Percentiles rank a stretch among this genome's conserved stretches.
Evolutionary conservation across 2,329 filamentous ascomycete genomes (phyloP).

Genomic region (Nemania sp.): DNA sequence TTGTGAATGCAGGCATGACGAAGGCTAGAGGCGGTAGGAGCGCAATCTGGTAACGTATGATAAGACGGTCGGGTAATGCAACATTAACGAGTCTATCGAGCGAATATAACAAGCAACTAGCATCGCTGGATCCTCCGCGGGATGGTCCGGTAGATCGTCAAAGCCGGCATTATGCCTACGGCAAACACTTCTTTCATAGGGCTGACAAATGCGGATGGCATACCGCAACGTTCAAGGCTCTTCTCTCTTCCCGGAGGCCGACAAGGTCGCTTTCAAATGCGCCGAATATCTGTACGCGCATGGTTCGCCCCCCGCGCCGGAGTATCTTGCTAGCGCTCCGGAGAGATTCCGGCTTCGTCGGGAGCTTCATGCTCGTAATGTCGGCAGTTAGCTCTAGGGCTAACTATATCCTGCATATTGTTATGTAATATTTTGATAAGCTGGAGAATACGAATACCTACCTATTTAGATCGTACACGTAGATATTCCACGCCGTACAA

Average conservation of each 20-base stretch:
- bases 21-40: background rate
- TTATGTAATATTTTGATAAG: background rate
- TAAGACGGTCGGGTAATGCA: background rate
- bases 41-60: background rate
- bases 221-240: background rate
- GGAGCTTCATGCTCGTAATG: background rate
- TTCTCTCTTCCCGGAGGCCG: background rate
- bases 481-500: too few species aligned
- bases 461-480: too few species aligned
- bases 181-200: background rate
- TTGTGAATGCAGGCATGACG: constrained; percentile 37
- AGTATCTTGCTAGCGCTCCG: background rate
- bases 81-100: background rate
- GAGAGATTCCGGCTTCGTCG: background rate
- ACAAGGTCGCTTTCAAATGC: background rate
- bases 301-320: background rate
- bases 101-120: background rate
- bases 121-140: background rate
- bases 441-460: background rate
- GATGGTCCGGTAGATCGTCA: background rate
- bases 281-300: background rate
- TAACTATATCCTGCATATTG: background rate
- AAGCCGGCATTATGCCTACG: background rate
- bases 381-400: background rate
- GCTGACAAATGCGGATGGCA: background rate